Evolutionary conservation across 768 basidiomycete species (phyloP), one percentile per base, ranked within the genome.

Genomic region (Omphalotus guepiniiformis): DNA sequence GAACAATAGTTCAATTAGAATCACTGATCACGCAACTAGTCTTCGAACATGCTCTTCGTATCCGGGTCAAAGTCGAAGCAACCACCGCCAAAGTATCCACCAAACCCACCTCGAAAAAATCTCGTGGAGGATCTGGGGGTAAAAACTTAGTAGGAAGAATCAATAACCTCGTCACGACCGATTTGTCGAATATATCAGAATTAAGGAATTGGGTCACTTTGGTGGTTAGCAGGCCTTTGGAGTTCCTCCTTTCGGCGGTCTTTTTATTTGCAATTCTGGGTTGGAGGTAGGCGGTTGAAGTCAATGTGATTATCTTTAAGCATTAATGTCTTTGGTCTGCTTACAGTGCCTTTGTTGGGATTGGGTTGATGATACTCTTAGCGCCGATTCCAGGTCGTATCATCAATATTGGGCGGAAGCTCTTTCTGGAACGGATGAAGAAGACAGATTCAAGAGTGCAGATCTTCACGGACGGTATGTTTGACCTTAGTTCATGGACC

Each of bases 161-260:
- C 62, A 80, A 77, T 58, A 82, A 82, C 45, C 61, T 82, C 8
- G 71, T 82, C 42, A 74, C 78, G 6, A 74, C 76, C 3, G 81
- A 83, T 54, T 28, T 58, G 30, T 27, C 18, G 13, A 22, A 19
- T 30, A 49, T 53, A 16, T 12, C 41, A 6, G 48, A 49, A 12
- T 15, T 48, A 23, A 15, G 26, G 12, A 40, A 48, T 15, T 18
- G 35, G 26, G n/a, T 34, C 7, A 3, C 27, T 12, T 28, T 22
- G 15, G 22, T 49, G 6, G 13, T 42, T 12, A 6, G 25, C 13
- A 21, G 35, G 8, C 46, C 46, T 2, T 8, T 40, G 28, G 32
- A 36, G 27, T 35, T 49, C 19, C 6, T 42, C 3, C 39, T 42
- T 8, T 34, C 25, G 16, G 21, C 27, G 6, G 22, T 37, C 22